phyloP scores from a whole-genome alignment of 2,329 filamentous ascomycete species.

The Aquanectria penicillioides region DNA sequence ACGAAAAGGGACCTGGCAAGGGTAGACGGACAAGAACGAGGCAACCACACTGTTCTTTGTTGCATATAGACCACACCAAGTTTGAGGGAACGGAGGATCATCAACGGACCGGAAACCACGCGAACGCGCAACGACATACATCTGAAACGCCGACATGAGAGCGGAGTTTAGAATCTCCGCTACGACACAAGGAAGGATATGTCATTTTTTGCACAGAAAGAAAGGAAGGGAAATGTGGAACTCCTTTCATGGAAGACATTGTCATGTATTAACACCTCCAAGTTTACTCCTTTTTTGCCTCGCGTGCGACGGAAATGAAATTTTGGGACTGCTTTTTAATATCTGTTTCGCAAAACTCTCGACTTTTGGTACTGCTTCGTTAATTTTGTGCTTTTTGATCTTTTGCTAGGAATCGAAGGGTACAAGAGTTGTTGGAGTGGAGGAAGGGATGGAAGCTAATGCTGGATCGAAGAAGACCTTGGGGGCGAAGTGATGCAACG shows the following conservation, averaged over 20 bases:
- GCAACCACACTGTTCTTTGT: constrained; percentile 26
- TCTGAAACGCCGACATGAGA: constrained; percentile 29
- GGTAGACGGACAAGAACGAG: constrained; percentile 27
- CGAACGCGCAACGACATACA: constrained; percentile 31
- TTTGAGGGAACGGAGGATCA: constrained; percentile 26
- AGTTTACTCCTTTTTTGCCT: constrained; percentile 5
- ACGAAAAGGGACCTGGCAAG: not conserved
- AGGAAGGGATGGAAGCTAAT: too few species aligned
- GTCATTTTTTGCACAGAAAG: constrained; percentile 27
- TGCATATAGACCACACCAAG: constrained; percentile 40
- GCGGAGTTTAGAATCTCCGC: constrained; percentile 17
- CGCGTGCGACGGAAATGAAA: constrained; percentile 26
- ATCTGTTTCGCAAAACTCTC: not conserved
- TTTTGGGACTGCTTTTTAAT: constrained; percentile 6
- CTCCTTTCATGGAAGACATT: constrained; percentile 27
- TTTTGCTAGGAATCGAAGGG: too few species aligned
- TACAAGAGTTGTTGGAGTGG: too few species aligned
- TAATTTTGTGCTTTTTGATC: not conserved
- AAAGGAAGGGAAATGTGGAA: constrained; percentile 25
- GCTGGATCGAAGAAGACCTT: too few species aligned
- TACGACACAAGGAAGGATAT: constrained; percentile 33
- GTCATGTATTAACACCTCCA: constrained; percentile 41
- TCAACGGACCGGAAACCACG: constrained; percentile 20
- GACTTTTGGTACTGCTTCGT: constrained; percentile 3
- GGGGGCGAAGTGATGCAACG: too few species aligned